A percentile compares a stretch with the other conserved stretches of the same genome.
These are phyloP conservation scores for Fusarium sambucinum DNA, from an alignment of 2,329 filamentous ascomycete species.

Conservation along the genomic window DNA sequence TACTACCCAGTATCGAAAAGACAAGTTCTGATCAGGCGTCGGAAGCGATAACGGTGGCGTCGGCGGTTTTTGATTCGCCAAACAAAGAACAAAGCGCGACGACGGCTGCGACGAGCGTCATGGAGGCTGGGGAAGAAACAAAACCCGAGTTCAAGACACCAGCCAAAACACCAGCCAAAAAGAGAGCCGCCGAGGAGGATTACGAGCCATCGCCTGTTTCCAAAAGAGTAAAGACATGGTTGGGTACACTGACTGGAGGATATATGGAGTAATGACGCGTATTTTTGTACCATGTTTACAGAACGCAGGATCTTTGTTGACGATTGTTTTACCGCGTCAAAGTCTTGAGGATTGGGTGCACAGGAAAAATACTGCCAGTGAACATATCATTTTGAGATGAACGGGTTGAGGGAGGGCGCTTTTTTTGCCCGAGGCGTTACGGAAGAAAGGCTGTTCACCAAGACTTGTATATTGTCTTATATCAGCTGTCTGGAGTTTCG, in stretches of 20 bases:
- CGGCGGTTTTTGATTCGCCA: not conserved
- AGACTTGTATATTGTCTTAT: not conserved
- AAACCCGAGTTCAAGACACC: conserved; percentile 10
- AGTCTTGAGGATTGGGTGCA: not conserved
- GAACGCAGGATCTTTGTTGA: not conserved
- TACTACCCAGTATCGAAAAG: conserved; percentile 12
- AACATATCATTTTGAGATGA: not conserved
- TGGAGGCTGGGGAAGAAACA: not conserved
- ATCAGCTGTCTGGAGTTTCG: not conserved
- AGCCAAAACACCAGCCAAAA: not conserved
- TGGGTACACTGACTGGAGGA: conserved; percentile 14
- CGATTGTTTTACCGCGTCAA: not conserved
- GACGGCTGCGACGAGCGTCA: conserved; percentile 17
- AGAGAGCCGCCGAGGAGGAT: conserved; percentile 13
- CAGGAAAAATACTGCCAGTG: not conserved
- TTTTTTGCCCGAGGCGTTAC: conserved; percentile 1
- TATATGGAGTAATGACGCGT: conserved; percentile 18
- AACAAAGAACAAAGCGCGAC: conserved; percentile 17
- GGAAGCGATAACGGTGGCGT: not conserved
- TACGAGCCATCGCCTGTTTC: conserved; percentile 19
- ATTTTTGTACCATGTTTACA: not conserved
- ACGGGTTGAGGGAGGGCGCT: not conserved
- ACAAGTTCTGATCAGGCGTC: not conserved
- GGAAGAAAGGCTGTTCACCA: not conserved
- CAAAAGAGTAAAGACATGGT: conserved; percentile 24